Conservation (phyloP, 805 yeast genomes). For the Cyberlindnera lachancei region DNA sequence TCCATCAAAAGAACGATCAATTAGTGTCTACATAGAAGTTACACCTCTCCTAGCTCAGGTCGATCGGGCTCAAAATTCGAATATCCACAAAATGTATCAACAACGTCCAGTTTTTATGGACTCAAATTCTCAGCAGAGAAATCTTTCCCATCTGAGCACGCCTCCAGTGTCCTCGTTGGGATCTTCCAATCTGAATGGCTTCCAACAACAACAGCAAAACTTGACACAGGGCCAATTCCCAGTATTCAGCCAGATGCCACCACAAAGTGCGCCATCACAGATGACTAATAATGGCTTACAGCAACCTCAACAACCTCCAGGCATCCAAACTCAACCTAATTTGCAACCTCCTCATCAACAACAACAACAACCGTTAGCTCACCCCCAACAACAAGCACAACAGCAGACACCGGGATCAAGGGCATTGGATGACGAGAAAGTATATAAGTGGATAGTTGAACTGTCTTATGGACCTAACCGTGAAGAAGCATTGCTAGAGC, state of each 20-base stretch:
- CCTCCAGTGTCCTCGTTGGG: slow-evolving; percentile 2
- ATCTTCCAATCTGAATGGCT: slow-evolving; percentile 3
- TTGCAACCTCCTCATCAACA: slow-evolving; percentile 8
- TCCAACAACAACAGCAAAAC: slow-evolving; percentile 5
- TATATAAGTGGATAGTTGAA: slow-evolving; percentile 85
- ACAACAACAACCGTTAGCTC: slow-evolving; percentile 6
- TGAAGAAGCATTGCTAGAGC: slow-evolving; percentile 85
- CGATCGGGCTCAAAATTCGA: neutral
- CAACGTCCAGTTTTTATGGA: slow-evolving; percentile 19
- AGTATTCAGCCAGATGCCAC: slow-evolving; percentile 9
- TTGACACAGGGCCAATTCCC: slow-evolving; percentile 14
- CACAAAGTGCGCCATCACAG: slow-evolving; percentile 8
- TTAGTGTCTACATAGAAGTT: no score
- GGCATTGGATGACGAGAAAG: slow-evolving; percentile 69
- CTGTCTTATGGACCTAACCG: slow-evolving; percentile 84
- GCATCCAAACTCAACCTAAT: slow-evolving; percentile 1
- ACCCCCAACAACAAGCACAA: slow-evolving; percentile 6
- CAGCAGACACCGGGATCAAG: slow-evolving; percentile 23
- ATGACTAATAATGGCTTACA: slow-evolving; percentile 5
- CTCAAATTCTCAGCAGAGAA: slow-evolving; percentile 6
- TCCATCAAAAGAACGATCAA: no score
- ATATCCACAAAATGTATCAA: neutral
- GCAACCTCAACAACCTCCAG: slow-evolving; percentile 8
- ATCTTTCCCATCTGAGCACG: slow-evolving; percentile 4
- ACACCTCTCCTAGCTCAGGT: no score